These are phyloP conservation scores for Neonectria sp. DNA, from an alignment of 2,329 filamentous ascomycete species.

Conservation along the genomic window DNA sequence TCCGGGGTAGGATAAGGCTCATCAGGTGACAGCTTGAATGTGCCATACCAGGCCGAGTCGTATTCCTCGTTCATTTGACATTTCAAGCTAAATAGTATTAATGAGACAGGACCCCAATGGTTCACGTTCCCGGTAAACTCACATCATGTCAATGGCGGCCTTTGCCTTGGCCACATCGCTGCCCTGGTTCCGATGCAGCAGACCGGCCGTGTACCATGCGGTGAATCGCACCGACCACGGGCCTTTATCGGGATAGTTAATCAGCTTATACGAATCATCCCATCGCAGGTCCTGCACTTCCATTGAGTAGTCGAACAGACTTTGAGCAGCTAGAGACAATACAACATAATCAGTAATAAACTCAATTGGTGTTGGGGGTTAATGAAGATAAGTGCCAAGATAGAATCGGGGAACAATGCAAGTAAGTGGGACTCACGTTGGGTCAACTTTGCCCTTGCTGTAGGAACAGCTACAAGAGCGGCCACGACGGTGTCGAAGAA, in stretches of 20 bases:
- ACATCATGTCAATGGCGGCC: slow-evolving; percentile 54
- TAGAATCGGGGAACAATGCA: background rate
- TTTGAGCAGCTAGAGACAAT: slow-evolving; percentile 50
- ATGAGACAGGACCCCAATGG: background rate
- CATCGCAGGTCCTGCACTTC: slow-evolving; percentile 56
- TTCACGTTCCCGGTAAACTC: slow-evolving; percentile 15
- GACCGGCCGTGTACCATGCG: slow-evolving; percentile 58
- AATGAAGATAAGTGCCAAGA: slow-evolving; percentile 1
- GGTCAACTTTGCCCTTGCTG: slow-evolving; percentile 5
- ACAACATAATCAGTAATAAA: background rate
- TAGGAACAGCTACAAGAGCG: background rate
- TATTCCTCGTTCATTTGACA: slow-evolving; percentile 55
- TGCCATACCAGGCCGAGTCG: slow-evolving; percentile 59
- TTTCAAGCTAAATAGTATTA: slow-evolving; percentile 36
- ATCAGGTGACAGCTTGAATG: slow-evolving; percentile 58
- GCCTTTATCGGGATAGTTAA: slow-evolving; percentile 59
- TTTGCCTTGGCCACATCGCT: slow-evolving; percentile 54
- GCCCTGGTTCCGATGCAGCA: slow-evolving; percentile 54
- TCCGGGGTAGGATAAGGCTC: slow-evolving; percentile 55
- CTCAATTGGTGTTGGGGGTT: background rate
- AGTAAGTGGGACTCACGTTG: background rate
- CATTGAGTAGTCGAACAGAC: slow-evolving; percentile 58
- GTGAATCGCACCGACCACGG: slow-evolving; percentile 61
- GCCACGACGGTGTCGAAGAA: background rate
- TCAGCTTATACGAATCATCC: slow-evolving; percentile 59